Conservation (phyloP, 1,139 yeast species). For the Hyphopichia pseudoburtonii region DNA sequence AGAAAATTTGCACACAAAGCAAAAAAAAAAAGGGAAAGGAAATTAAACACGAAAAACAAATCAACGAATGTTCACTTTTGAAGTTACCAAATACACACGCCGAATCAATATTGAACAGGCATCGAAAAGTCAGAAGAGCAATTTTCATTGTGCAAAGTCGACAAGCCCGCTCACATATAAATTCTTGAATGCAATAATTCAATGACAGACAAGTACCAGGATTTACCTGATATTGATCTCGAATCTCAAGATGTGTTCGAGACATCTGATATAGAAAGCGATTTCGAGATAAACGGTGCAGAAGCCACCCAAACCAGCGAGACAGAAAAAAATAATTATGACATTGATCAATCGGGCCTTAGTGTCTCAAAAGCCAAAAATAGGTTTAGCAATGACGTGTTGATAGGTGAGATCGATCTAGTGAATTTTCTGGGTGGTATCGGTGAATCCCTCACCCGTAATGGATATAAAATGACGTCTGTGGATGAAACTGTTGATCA, state of each 20-base stretch:
- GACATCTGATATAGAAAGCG: slow-evolving; percentile 50
- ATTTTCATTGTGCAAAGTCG: too few species aligned
- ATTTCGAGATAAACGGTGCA: slow-evolving; percentile 9
- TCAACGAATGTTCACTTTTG: too few species aligned
- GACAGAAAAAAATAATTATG: slow-evolving; percentile 13
- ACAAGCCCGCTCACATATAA: too few species aligned
- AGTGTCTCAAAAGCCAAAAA: slow-evolving; percentile 21
- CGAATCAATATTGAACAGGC: neutral
- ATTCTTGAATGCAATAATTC: too few species aligned
- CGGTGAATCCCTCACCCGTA: slow-evolving; percentile 16
- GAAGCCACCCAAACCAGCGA: slow-evolving; percentile 13
- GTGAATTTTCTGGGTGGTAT: slow-evolving; percentile 42
- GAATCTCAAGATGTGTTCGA: slow-evolving; percentile 44
- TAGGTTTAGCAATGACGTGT: slow-evolving; percentile 17
- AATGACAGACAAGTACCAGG: slow-evolving; percentile 16
- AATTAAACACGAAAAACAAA: neutral
- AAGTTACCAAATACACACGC: too few species aligned
- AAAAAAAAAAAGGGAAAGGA: neutral
- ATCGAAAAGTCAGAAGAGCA: neutral
- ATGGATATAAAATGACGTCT: slow-evolving; percentile 26
- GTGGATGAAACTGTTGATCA: slow-evolving; percentile 42
- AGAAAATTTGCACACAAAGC: too few species aligned
- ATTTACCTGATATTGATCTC: slow-evolving; percentile 28
- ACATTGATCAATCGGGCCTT: slow-evolving; percentile 19
- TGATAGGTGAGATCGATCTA: slow-evolving; percentile 13